These are phyloP conservation scores for Angomonas deanei DNA, from an alignment of 208 protist species.

Conservation along the genomic window DNA sequence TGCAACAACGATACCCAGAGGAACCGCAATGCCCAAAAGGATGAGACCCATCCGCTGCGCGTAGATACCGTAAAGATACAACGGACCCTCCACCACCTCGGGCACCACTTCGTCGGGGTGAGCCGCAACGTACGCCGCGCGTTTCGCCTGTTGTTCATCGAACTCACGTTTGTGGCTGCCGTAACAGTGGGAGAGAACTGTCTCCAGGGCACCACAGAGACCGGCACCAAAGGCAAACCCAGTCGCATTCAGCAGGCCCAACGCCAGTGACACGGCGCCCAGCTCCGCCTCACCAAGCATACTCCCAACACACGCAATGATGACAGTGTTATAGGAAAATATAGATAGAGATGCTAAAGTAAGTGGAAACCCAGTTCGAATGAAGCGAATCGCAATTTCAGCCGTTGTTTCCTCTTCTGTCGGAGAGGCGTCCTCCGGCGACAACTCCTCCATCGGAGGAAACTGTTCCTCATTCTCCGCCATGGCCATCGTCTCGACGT, in stretches of 20 bases:
- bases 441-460: constrained; percentile 9
- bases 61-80: constrained; percentile 82
- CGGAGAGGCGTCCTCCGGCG: constrained; percentile 6
- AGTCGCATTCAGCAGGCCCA: constrained; percentile 79
- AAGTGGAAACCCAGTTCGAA: constrained; percentile 61
- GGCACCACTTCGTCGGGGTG: neutral
- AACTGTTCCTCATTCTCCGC: neutral
- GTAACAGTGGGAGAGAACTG: constrained; percentile 78
- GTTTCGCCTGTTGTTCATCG: constrained; percentile 18
- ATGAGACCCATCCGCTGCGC: constrained; percentile 79
- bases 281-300: constrained; percentile 57
- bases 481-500: constrained; percentile 10
- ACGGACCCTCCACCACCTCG: constrained; percentile 6
- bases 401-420: constrained; percentile 21
- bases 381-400: constrained; percentile 50
- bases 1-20: constrained; percentile 59
- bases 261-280: constrained; percentile 60
- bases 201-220: constrained; percentile 79
- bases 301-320: constrained; percentile 56
- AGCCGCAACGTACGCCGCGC: constrained; percentile 7
- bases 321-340: constrained; percentile 68
- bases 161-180: constrained; percentile 35
- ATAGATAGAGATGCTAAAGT: constrained; percentile 56
- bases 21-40: constrained; percentile 55
- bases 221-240: constrained; percentile 82